A percentile compares a stretch with the other conserved stretches of the same genome.
phyloP scores from a whole-genome alignment of 2,329 filamentous ascomycete species.

The Fonsecaea monophora region DNA sequence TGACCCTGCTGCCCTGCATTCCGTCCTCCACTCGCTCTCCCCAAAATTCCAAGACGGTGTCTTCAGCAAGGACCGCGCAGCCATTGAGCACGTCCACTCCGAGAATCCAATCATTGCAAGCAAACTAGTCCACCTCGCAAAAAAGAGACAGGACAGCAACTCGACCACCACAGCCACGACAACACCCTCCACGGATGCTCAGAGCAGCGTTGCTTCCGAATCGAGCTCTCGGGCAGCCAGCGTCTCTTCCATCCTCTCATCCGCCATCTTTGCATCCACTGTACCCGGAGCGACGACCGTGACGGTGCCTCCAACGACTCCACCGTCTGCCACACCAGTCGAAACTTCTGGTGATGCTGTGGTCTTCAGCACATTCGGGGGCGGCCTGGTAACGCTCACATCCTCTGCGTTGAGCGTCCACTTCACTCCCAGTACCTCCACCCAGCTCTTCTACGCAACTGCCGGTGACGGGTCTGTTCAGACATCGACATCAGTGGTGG shows the following conservation, averaged over 20 bases:
- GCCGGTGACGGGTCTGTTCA: conserved; percentile 50
- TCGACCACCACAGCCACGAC: conserved; percentile 40
- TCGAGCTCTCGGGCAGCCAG: conserved; percentile 36
- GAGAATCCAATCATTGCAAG: conserved; percentile 68
- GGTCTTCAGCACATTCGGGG: conserved; percentile 43
- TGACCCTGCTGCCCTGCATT: conserved; percentile 68
- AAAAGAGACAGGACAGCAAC: conserved; percentile 58
- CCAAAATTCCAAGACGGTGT: conserved; percentile 72
- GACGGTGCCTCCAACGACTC: conserved; percentile 36
- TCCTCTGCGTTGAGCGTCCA: conserved; percentile 37
- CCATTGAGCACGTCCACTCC: conserved; percentile 67
- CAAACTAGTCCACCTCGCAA: conserved; percentile 68
- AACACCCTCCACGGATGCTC: conserved; percentile 38
- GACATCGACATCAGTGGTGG: conserved; percentile 55
- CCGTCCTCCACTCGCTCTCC: conserved; percentile 68
- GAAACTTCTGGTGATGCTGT: conserved; percentile 38
- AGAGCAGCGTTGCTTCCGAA: conserved; percentile 34
- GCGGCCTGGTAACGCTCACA: conserved; percentile 41
- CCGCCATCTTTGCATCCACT: conserved; percentile 38
- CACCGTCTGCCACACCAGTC: conserved; percentile 36
- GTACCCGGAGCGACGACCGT: conserved; percentile 38
- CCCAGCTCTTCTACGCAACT: conserved; percentile 51
- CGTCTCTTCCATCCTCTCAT: conserved; percentile 37
- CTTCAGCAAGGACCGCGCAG: conserved; percentile 68
- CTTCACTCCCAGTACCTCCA: conserved; percentile 48